phyloP scores from a whole-genome alignment of 345 rosid species.

The Heritiera littoralis region DNA sequence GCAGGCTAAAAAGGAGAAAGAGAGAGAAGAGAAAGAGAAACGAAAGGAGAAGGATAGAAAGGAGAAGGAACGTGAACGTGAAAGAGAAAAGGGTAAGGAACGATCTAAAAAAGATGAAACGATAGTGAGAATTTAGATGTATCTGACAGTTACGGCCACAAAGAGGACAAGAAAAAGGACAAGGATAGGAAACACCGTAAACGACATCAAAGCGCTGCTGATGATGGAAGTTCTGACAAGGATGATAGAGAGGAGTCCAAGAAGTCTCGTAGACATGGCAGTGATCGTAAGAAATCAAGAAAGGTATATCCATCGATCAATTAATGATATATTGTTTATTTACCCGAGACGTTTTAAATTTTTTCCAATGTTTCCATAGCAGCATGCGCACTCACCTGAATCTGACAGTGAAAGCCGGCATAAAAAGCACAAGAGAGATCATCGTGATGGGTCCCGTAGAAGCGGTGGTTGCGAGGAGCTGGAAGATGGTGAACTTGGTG shows the following conservation, averaged over 20 bases:
- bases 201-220: constrained; percentile 67
- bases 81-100: constrained; percentile 78
- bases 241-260: constrained; percentile 79
- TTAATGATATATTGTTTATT: background rate
- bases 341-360: background rate
- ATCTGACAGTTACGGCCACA: constrained; percentile 58
- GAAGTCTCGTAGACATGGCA: constrained; percentile 77
- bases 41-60: constrained; percentile 56
- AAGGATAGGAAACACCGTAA: constrained; percentile 83
- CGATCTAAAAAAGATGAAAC: constrained; percentile 71
- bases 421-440: constrained; percentile 76
- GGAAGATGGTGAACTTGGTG: constrained; percentile 96
- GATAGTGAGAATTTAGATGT: constrained; percentile 76
- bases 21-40: constrained; percentile 55
- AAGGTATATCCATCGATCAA: constrained; percentile 48
- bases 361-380: constrained; percentile 27
- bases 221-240: constrained; percentile 78
- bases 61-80: constrained; percentile 80
- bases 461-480: constrained; percentile 72
- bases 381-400: constrained; percentile 80
- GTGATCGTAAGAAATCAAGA: constrained; percentile 86
- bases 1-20: constrained; percentile 80
- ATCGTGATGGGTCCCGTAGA: constrained; percentile 66
- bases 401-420: constrained; percentile 79
- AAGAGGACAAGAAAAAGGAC: constrained; percentile 79